Percentiles rank a stretch among this genome's conserved stretches.
Evolutionary conservation across 1,139 yeast genomes (phyloP).

Genomic region (Hyphopichia buzzinii): DNA sequence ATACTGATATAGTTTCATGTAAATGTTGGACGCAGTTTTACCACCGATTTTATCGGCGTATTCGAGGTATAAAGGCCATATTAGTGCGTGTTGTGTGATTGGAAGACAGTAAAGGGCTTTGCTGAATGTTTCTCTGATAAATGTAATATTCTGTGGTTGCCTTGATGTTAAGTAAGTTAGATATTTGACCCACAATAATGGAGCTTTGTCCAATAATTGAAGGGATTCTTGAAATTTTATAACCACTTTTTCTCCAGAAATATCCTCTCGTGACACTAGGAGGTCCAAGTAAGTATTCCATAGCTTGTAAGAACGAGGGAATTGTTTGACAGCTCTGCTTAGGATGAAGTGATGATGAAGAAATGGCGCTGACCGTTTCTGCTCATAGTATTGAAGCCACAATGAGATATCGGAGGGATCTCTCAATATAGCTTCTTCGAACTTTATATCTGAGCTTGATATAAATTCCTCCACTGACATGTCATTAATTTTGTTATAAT

Average conservation of each 20-base stretch:
- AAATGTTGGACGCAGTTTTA: slow-evolving; percentile 37
- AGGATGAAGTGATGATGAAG: slow-evolving; percentile 42
- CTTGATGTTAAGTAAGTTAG: slow-evolving; percentile 42
- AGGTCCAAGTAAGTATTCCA: slow-evolving; percentile 56
- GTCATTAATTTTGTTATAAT: too few species aligned
- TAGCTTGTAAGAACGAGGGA: slow-evolving; percentile 52
- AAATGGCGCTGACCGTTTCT: slow-evolving; percentile 18
- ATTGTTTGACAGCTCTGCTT: slow-evolving; percentile 49
- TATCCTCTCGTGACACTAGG: slow-evolving; percentile 29
- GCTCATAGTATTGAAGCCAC: slow-evolving; percentile 56
- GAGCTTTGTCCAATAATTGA: slow-evolving; percentile 40
- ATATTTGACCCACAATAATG: slow-evolving; percentile 57
- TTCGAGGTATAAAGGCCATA: slow-evolving; percentile 60
- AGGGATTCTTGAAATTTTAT: slow-evolving; percentile 49
- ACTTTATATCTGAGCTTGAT: slow-evolving; percentile 34
- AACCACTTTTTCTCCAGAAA: slow-evolving; percentile 30
- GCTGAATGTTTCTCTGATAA: slow-evolving; percentile 51
- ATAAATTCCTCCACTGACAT: slow-evolving; percentile 19
- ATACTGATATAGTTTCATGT: slow-evolving; percentile 43
- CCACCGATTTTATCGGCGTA: slow-evolving; percentile 53
- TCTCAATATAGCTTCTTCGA: slow-evolving; percentile 46
- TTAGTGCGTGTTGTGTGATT: slow-evolving; percentile 47
- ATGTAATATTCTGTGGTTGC: slow-evolving; percentile 32
- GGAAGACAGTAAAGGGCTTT: slow-evolving; percentile 51
- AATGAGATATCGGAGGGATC: slow-evolving; percentile 40